A percentile compares a stretch with the other conserved stretches of the same genome.
Evolutionary conservation across 2,329 filamentous ascomycete genomes (phyloP).

Genomic region (Davidsoniella virescens): DNA sequence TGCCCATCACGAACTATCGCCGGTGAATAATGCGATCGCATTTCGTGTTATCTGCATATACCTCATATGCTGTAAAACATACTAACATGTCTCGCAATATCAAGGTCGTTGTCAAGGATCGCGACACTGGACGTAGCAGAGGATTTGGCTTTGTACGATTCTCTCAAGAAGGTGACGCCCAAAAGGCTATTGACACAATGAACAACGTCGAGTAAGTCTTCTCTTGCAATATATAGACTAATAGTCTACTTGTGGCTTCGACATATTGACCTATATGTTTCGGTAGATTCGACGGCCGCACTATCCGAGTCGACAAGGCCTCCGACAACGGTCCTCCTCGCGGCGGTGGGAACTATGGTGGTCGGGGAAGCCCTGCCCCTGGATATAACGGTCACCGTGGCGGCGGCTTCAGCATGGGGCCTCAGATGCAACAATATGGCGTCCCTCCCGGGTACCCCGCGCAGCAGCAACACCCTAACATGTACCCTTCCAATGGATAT

Average conservation of each 20-base stretch:
- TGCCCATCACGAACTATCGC: not conserved
- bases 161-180: slow-evolving; percentile 56
- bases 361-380: slow-evolving; percentile 22
- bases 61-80: not conserved
- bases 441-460: slow-evolving; percentile 13
- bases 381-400: slow-evolving; percentile 27
- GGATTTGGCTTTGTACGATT: slow-evolving; percentile 97
- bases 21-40: not conserved
- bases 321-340: slow-evolving; percentile 57
- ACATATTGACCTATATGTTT: slow-evolving; percentile 1
- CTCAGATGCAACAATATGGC: slow-evolving; percentile 23
- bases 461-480: slow-evolving; percentile 19
- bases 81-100: slow-evolving; percentile 2
- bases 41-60: not conserved
- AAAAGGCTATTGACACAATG: slow-evolving; percentile 61
- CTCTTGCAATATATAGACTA: not conserved
- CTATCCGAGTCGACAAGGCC: slow-evolving; percentile 90
- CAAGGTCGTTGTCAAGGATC: slow-evolving; percentile 93
- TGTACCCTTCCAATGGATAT: slow-evolving; percentile 23
- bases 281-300: slow-evolving; percentile 78
- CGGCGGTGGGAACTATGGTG: slow-evolving; percentile 23
- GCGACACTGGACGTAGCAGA: slow-evolving; percentile 88
- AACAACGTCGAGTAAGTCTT: slow-evolving; percentile 71
- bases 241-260: not conserved
- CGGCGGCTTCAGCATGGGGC: slow-evolving; percentile 28